Evolutionary conservation across 495 filamentous ascomycete genomes (phyloP).

Genomic region (Usnea hakonensis): DNA sequence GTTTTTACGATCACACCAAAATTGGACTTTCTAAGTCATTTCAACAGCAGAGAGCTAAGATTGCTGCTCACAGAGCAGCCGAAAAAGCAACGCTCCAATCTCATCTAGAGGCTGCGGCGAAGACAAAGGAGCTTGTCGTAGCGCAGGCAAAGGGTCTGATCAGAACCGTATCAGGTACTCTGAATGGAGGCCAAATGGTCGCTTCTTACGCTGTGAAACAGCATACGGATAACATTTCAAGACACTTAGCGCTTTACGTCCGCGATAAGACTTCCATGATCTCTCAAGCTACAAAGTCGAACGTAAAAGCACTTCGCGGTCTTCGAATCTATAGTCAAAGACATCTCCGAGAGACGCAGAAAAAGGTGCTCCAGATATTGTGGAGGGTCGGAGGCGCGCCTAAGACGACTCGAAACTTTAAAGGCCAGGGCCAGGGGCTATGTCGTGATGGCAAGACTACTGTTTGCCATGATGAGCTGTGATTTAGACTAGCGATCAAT

Average conservation of each 20-base stretch:
- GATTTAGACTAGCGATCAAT: not conserved
- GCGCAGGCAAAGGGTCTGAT: conserved; percentile 12
- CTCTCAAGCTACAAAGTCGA: conserved; percentile 2
- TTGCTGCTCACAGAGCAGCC: not conserved
- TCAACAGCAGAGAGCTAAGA: conserved; percentile 40
- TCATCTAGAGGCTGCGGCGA: conserved; percentile 11
- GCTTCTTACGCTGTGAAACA: conserved; percentile 6
- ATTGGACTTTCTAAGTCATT: conserved; percentile 44
- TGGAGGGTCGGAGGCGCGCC: conserved; percentile 24
- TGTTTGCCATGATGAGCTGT: not conserved
- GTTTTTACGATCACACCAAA: conserved; percentile 39
- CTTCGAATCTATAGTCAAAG: not conserved
- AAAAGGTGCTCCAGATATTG: conserved; percentile 19
- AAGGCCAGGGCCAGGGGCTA: not conserved
- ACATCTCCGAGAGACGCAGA: conserved; percentile 21
- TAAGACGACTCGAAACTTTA: not conserved
- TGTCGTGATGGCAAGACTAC: not conserved
- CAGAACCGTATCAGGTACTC: conserved; percentile 1
- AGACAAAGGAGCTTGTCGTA: conserved; percentile 11
- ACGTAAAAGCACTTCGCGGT: conserved; percentile 9
- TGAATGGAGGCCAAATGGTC: conserved; percentile 1
- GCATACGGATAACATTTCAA: conserved; percentile 1
- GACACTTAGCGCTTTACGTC: conserved; percentile 6
- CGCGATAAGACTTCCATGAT: conserved; percentile 8
- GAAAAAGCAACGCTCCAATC: conserved; percentile 4